These are phyloP conservation scores for Termitomyces sp. DNA, from an alignment of 768 basidiomycete genomes.

Conservation along the genomic window DNA sequence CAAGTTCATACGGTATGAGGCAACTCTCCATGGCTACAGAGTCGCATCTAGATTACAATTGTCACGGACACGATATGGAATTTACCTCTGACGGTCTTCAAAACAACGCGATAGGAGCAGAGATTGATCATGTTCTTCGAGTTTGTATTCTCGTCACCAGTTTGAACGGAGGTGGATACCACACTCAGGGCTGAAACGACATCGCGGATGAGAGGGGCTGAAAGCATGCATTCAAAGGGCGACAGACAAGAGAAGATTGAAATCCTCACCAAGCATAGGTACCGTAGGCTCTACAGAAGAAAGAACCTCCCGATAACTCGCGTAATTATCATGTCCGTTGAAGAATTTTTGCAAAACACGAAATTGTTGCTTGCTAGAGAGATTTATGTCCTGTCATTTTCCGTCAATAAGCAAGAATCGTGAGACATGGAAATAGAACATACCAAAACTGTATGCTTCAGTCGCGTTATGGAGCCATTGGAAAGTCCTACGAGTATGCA, in stretches of 20 bases:
- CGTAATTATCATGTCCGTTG: conserved; percentile 19
- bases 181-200: conserved; percentile 19
- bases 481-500: conserved; percentile 37
- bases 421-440: conserved; percentile 4
- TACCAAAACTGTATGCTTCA: conserved; percentile 31
- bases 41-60: neutral
- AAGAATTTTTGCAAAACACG: conserved; percentile 26
- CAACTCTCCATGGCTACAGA: conserved; percentile 40
- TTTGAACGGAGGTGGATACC: conserved; percentile 11
- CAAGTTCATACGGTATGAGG: conserved; percentile 36
- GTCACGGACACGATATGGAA: neutral
- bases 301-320: conserved; percentile 22
- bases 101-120: conserved; percentile 29
- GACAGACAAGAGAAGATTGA: neutral
- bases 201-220: conserved; percentile 26
- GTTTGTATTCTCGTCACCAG: conserved; percentile 7
- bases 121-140: conserved; percentile 29
- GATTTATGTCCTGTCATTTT: conserved; percentile 16
- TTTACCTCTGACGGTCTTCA: conserved; percentile 37
- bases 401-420: neutral
- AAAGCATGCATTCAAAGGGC: neutral
- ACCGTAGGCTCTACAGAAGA: conserved; percentile 22
- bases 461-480: conserved; percentile 29
- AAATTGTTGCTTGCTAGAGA: conserved; percentile 23
- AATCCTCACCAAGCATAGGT: conserved; percentile 26